Evolutionary conservation across 139 green algal genomes (phyloP).

Genomic region (Tetradesmus lagerheimii): DNA sequence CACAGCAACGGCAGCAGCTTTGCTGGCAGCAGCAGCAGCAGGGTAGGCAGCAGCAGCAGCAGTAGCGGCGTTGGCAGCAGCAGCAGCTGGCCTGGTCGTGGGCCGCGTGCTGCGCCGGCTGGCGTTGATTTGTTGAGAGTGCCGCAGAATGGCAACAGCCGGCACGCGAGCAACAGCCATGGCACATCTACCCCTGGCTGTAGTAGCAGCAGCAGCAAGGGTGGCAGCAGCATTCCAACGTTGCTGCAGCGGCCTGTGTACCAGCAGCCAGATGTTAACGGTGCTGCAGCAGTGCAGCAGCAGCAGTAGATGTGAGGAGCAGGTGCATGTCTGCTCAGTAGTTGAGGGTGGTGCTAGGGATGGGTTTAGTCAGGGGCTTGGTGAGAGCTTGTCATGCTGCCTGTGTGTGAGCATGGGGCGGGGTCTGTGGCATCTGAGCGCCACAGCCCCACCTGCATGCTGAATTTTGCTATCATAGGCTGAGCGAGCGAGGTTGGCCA

Average conservation of each 20-base stretch:
- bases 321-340: neutral
- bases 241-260: neutral
- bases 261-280: neutral
- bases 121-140: neutral
- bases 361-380: neutral
- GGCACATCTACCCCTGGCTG: neutral
- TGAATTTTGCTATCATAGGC: no score
- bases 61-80: neutral
- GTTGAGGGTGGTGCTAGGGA: neutral
- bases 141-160: slow-evolving; percentile 4
- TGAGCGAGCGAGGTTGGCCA: no score
- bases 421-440: neutral
- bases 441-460: neutral
- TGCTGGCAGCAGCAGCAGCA: neutral
- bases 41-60: neutral
- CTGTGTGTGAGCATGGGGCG: neutral
- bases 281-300: neutral
- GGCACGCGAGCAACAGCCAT: neutral
- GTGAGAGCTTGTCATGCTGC: no score
- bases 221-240: neutral
- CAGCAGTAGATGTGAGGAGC: neutral
- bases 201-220: slow-evolving; percentile 15
- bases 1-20: neutral
- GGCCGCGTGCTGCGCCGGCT: neutral
- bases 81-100: neutral